A percentile compares a stretch with the other conserved stretches of the same genome.
These are phyloP conservation scores for Beauveria medogensis DNA, from an alignment of 2,329 filamentous ascomycete genomes.

Conservation along the genomic window DNA sequence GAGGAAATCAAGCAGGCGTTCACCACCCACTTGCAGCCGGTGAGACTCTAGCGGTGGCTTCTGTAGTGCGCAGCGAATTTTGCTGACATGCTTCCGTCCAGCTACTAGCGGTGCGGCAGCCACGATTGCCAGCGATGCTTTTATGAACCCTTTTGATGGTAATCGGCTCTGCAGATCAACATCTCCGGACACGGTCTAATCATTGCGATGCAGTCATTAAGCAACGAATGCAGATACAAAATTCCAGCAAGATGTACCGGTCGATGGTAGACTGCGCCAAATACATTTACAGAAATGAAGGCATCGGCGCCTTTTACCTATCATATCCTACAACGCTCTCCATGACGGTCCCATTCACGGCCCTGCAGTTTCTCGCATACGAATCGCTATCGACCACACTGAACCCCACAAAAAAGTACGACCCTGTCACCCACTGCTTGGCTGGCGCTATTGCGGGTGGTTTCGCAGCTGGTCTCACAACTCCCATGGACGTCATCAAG, in stretches of 20 bases:
- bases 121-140: slow-evolving; percentile 92
- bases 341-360: slow-evolving; percentile 98
- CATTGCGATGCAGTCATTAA: slow-evolving; percentile 70
- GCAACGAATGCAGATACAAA: slow-evolving; percentile 97
- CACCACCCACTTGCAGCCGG: slow-evolving; percentile 92
- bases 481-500: slow-evolving; percentile 96
- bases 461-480: slow-evolving; percentile 87
- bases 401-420: slow-evolving; percentile 80
- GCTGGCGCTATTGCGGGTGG: slow-evolving; percentile 90
- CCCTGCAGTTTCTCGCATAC: slow-evolving; percentile 94
- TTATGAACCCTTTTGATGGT: slow-evolving; percentile 99
- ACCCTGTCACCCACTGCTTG: slow-evolving; percentile 87
- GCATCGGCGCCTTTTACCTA: slow-evolving; percentile 88
- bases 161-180: slow-evolving; percentile 23
- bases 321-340: slow-evolving; percentile 96
- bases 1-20: slow-evolving; percentile 76
- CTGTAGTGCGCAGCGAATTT: not conserved
- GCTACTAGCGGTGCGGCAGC: slow-evolving; percentile 89
- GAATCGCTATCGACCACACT: slow-evolving; percentile 91
- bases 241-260: slow-evolving; percentile 79
- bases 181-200: not conserved
- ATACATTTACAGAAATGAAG: slow-evolving; percentile 81
- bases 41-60: slow-evolving; percentile 28
- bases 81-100: slow-evolving; percentile 29
- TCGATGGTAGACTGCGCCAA: slow-evolving; percentile 80